Conservation (phyloP, 2,329 filamentous ascomycete genomes). For the Claviceps quebecensis region DNA sequence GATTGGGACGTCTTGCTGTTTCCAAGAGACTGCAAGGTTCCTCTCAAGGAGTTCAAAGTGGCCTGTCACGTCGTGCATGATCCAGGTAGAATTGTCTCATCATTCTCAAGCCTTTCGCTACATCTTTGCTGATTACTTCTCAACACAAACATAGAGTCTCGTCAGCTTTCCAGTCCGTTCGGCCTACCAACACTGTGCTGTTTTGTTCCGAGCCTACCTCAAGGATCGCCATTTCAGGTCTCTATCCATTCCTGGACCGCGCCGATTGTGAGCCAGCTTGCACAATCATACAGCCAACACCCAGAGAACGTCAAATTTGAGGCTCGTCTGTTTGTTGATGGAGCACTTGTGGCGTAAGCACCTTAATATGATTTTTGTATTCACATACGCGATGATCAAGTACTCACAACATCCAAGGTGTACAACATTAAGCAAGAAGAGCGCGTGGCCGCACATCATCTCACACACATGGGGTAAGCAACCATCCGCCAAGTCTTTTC, state of each 20-base stretch:
- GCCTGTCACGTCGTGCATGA: constrained; percentile 56
- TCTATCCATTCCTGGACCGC: constrained; percentile 63
- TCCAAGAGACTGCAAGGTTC: constrained; percentile 49
- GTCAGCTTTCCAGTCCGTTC: constrained; percentile 32
- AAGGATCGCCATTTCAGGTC: constrained; percentile 49
- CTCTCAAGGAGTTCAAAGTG: constrained; percentile 71
- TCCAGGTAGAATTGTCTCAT: constrained; percentile 17
- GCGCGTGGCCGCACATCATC: constrained; percentile 36
- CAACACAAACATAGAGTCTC: constrained; percentile 28
- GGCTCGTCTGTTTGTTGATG: constrained; percentile 55
- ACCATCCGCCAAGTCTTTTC: neutral
- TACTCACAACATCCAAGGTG: constrained; percentile 27
- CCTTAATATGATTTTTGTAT: neutral
- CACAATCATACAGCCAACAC: constrained; percentile 40
- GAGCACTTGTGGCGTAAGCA: constrained; percentile 42
- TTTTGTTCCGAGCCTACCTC: constrained; percentile 52
- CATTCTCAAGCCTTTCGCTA: neutral
- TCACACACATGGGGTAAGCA: constrained; percentile 28
- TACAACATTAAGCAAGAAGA: constrained; percentile 36
- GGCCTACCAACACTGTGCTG: constrained; percentile 54
- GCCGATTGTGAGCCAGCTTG: constrained; percentile 43
- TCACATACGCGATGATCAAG: too few species aligned
- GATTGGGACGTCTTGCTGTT: constrained; percentile 82
- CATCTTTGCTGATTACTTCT: neutral
- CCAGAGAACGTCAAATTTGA: constrained; percentile 47